These are phyloP conservation scores for Mrakia hoshinonis DNA, from an alignment of 768 basidiomycete species.

Conservation along the genomic window DNA sequence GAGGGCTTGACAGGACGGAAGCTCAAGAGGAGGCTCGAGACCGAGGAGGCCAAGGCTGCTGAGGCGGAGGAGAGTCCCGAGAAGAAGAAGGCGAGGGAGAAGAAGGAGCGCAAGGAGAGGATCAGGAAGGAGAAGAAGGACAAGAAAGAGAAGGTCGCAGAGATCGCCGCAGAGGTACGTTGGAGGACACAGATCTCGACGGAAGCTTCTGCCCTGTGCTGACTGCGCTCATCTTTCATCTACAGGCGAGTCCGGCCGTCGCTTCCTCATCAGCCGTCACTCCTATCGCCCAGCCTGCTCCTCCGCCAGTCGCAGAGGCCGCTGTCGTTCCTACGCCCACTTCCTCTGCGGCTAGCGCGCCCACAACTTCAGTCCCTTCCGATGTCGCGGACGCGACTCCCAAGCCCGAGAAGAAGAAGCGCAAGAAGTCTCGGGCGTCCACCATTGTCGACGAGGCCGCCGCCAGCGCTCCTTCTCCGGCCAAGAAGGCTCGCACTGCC, in stretches of 20 bases:
- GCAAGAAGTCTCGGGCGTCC: not conserved
- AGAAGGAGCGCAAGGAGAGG: slow-evolving; percentile 4
- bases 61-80: not conserved
- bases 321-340: not conserved
- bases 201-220: too few species aligned
- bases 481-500: not conserved
- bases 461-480: not conserved
- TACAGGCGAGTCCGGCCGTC: not conserved
- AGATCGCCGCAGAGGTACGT: not conserved
- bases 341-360: not conserved
- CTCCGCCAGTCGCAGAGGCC: not conserved
- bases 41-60: not conserved
- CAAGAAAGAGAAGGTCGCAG: not conserved
- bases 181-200: too few species aligned
- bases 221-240: not conserved
- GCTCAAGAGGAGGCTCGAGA: not conserved
- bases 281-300: not conserved
- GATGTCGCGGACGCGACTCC: not conserved
- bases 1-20: not conserved
- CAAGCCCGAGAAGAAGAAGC: not conserved
- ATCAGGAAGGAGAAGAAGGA: not conserved
- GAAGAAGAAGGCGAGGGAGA: not conserved
- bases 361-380: not conserved
- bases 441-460: not conserved
- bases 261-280: not conserved